Evolutionary conservation across 2,329 filamentous ascomycete genomes (phyloP), one percentile per base, ranked within the genome.

Genomic region (Pleomassaria siparia): DNA sequence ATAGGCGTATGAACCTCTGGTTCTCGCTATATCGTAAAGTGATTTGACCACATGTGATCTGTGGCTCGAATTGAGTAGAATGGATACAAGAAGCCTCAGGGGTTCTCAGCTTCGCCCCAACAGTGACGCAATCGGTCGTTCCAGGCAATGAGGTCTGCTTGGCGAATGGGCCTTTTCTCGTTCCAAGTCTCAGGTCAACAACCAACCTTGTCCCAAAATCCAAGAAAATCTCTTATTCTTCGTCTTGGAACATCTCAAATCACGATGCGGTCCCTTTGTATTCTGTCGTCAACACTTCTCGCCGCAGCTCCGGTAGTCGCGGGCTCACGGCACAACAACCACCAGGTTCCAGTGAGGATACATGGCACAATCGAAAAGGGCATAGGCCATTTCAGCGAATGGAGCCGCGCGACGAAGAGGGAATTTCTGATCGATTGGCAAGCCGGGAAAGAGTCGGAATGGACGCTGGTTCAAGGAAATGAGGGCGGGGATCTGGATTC

Each of bases 301-400:
- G 35, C 20, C 8, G 35, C 20, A 11, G 12, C 18, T 13, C 18
- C 35, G 12, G 20, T 15, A 12, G 20, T 20, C 8, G 35, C 18
- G 3, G 13, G 3, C n/a, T 13, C 35, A 11, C 18, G 11, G n/a
- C 35, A 37, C 13, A n/a, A 5, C 11, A 10, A 37, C 12, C 20
- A 13, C n/a, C 35, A 10, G n/a, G 20, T 22, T 7, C 35, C 21
- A n/a, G n/a, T 37, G 18, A 5, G 18, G 9, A 37, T 37, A 4
- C 13, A 24, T 13, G 29, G 29, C 9, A 16, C 35, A 22, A n/a
- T 15, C 4, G 15, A 29, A 9, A 30, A 8, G 22, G 75, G 75
- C 13, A 74, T 76, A 11, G 75, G 75, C 25, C 74, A 77, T 61
- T 76, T 77, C 60, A 75, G 72, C 59, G 73, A 77, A 55, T 77